phyloP scores from a whole-genome alignment of 352 stramenopile genomes.

The Lagenidium sp. region DNA sequence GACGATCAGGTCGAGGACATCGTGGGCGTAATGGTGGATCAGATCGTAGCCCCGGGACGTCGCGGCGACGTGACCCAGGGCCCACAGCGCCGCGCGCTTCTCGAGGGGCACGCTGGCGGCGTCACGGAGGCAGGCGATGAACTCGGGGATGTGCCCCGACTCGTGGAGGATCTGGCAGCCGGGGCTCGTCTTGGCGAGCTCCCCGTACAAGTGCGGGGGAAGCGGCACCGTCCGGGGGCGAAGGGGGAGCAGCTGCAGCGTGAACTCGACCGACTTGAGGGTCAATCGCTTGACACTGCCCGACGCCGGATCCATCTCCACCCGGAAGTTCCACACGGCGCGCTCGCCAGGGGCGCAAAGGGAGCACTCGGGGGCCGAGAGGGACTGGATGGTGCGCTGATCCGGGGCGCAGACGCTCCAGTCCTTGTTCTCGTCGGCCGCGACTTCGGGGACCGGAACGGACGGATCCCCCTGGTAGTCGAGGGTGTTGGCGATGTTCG shows the following conservation, averaged over 20 bases:
- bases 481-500: constrained; percentile 18
- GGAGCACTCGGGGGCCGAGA: constrained; percentile 59
- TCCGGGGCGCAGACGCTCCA: constrained; percentile 84
- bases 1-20: constrained; percentile 82
- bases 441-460: constrained; percentile 43
- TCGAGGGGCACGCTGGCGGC: constrained; percentile 75
- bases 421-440: constrained; percentile 82
- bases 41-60: constrained; percentile 75
- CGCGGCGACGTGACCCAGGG: constrained; percentile 72
- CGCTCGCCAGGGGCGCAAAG: constrained; percentile 74
- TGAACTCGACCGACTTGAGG: constrained; percentile 89
- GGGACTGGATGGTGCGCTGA: constrained; percentile 59
- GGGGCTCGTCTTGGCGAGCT: constrained; percentile 76
- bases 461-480: constrained; percentile 59
- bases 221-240: constrained; percentile 71
- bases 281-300: constrained; percentile 62
- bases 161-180: constrained; percentile 74
- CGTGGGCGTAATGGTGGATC: constrained; percentile 68
- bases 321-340: constrained; percentile 83
- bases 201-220: constrained; percentile 77
- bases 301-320: constrained; percentile 69
- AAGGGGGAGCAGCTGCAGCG: constrained; percentile 70
- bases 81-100: constrained; percentile 79
- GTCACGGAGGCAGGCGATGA: constrained; percentile 74
- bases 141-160: constrained; percentile 77